Evolutionary conservation across 2,329 filamentous ascomycete species (phyloP).

Genomic region (Fusarium hainanense): DNA sequence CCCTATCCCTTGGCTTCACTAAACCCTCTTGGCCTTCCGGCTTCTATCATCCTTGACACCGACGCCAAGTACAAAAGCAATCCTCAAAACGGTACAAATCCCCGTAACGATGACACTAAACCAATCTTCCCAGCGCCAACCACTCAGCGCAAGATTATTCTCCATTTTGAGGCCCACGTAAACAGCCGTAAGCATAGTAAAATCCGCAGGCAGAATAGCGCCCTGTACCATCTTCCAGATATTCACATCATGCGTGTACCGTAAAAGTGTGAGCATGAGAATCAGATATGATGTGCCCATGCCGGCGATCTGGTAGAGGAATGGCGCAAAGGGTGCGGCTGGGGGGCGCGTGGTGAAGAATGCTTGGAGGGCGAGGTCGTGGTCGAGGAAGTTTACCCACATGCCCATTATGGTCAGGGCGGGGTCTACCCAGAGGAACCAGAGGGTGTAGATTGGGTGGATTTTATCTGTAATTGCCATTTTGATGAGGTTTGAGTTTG

Average conservation of each 20-base stretch:
- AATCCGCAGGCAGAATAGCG: slow-evolving; percentile 34
- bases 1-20: neutral
- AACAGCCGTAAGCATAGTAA: slow-evolving; percentile 35
- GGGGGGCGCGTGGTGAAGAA: slow-evolving; percentile 20
- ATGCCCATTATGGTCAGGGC: slow-evolving; percentile 33
- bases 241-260: slow-evolving; percentile 39
- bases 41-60: slow-evolving; percentile 19
- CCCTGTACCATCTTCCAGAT: slow-evolving; percentile 40
- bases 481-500: neutral
- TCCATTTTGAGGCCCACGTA: slow-evolving; percentile 28
- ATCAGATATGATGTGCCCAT: slow-evolving; percentile 35
- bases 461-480: slow-evolving; percentile 28
- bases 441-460: slow-evolving; percentile 32
- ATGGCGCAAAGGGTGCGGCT: slow-evolving; percentile 25
- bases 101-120: slow-evolving; percentile 15
- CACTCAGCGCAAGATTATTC: slow-evolving; percentile 2
- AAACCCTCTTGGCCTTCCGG: slow-evolving; percentile 10
- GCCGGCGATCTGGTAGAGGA: slow-evolving; percentile 43
- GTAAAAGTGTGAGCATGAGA: slow-evolving; percentile 16
- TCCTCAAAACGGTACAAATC: slow-evolving; percentile 27
- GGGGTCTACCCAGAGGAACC: slow-evolving; percentile 43
- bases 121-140: slow-evolving; percentile 37
- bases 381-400: slow-evolving; percentile 34
- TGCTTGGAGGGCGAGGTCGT: slow-evolving; percentile 23
- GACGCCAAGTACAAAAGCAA: slow-evolving; percentile 25